Conservation (phyloP, 2,329 filamentous ascomycete genomes). For the Erysiphe pisi region DNA sequence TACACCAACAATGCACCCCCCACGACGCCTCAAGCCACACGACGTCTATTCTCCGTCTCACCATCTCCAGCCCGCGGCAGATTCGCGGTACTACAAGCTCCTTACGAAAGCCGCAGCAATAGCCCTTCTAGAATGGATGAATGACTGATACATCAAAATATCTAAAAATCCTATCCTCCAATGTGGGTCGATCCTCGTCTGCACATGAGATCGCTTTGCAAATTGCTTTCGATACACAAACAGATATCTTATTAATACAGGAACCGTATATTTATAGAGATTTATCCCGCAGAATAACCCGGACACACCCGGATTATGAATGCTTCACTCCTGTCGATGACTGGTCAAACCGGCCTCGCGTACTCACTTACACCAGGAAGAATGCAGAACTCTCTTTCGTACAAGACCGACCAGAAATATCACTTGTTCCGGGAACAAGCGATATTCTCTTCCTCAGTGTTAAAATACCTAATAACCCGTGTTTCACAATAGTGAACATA, state of each 20-base stretch:
- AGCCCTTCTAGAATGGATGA: no score
- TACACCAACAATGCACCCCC: neutral
- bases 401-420: neutral
- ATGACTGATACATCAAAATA: neutral
- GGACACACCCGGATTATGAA: neutral
- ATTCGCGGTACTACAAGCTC: neutral
- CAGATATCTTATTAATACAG: neutral
- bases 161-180: neutral
- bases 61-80: neutral
- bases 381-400: neutral
- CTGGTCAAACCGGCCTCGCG: neutral
- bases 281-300: neutral
- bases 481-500: neutral
- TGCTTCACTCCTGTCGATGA: neutral
- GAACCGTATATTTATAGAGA: constrained; percentile 1
- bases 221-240: neutral
- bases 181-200: neutral
- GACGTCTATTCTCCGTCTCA: neutral
- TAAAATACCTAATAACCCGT: neutral
- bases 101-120: no score
- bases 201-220: neutral
- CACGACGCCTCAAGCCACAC: neutral
- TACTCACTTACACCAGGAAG: neutral
- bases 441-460: neutral
- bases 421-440: neutral